These are phyloP conservation scores for Xylaria sp. DNA, from an alignment of 2,329 filamentous ascomycete genomes.

Conservation along the genomic window DNA sequence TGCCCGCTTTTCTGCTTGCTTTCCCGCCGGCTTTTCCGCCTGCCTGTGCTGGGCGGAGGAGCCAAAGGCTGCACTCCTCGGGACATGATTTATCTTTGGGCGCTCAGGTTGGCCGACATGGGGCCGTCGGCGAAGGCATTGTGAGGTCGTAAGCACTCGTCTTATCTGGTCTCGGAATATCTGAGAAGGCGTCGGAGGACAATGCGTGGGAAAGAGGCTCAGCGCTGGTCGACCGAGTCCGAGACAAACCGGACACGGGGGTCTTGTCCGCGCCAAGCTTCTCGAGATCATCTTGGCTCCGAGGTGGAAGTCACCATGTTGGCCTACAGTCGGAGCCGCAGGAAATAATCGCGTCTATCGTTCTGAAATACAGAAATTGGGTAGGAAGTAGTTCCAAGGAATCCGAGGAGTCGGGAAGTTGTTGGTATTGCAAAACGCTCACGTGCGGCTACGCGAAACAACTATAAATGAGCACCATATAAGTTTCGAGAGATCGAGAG, in stretches of 20 bases:
- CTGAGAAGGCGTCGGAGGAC: not conserved
- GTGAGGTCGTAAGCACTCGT: constrained; percentile 43
- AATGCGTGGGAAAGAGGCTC: constrained; percentile 23
- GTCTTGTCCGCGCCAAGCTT: constrained; percentile 42
- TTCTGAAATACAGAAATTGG: constrained; percentile 10
- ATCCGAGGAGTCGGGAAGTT: not conserved
- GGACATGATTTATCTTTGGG: constrained; percentile 25
- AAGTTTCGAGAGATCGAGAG: not conserved
- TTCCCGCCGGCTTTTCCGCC: constrained; percentile 6
- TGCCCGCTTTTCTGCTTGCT: constrained; percentile 32
- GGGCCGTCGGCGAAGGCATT: constrained; percentile 38
- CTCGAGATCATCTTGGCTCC: constrained; percentile 44
- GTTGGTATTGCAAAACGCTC: not conserved
- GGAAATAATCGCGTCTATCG: not conserved
- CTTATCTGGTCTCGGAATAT: constrained; percentile 26
- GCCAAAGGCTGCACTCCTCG: constrained; percentile 37
- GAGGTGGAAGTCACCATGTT: constrained; percentile 38
- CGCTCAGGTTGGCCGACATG: constrained; percentile 18
- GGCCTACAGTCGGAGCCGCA: constrained; percentile 8
- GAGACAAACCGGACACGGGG: constrained; percentile 40
- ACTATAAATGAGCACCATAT: not conserved
- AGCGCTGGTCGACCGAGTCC: constrained; percentile 36
- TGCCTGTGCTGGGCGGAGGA: constrained; percentile 37
- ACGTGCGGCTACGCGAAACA: not conserved
- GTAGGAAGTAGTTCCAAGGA: not conserved